A percentile compares a stretch with the other conserved stretches of the same genome.
phyloP scores from a whole-genome alignment of 2,329 filamentous ascomycete genomes.

The Paracoccidioides lutzii region DNA sequence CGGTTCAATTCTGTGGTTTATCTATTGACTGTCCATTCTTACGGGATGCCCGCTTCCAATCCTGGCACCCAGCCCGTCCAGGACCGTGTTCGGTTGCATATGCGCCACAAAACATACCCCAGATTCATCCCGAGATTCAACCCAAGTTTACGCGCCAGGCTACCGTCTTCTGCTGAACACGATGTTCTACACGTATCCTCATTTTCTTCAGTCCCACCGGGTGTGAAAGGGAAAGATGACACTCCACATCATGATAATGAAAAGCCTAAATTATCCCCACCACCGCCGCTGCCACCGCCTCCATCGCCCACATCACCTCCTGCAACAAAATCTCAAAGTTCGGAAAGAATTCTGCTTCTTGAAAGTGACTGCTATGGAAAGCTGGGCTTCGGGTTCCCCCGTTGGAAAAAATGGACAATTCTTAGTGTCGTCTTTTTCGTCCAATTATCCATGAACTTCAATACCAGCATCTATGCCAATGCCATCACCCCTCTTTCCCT shows the following conservation, averaged over 20 bases:
- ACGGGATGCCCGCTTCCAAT: not conserved
- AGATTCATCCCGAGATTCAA: not conserved
- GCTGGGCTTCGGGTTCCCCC: constrained; percentile 48
- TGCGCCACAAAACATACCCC: not conserved
- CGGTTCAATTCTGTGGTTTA: not conserved
- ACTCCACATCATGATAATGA: not conserved
- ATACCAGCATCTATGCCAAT: constrained; percentile 60
- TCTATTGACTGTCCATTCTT: not conserved
- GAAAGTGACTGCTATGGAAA: constrained; percentile 51
- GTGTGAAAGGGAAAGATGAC: not conserved
- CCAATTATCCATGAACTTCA: constrained; percentile 66
- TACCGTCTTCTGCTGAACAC: not conserved
- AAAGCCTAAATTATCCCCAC: not conserved
- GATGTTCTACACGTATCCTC: not conserved
- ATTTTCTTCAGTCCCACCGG: not conserved
- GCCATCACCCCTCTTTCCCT: constrained; percentile 48
- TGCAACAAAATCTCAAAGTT: no score
- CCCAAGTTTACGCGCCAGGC: not conserved
- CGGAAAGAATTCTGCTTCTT: constrained; percentile 28
- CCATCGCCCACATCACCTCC: not conserved
- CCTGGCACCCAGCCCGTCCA: not conserved
- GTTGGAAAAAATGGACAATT: constrained; percentile 57
- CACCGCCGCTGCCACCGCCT: not conserved
- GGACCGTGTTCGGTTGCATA: not conserved
- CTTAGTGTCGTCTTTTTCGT: constrained; percentile 56